phyloP scores from a whole-genome alignment of 345 rosid genomes.

The Geranium brycei region DNA sequence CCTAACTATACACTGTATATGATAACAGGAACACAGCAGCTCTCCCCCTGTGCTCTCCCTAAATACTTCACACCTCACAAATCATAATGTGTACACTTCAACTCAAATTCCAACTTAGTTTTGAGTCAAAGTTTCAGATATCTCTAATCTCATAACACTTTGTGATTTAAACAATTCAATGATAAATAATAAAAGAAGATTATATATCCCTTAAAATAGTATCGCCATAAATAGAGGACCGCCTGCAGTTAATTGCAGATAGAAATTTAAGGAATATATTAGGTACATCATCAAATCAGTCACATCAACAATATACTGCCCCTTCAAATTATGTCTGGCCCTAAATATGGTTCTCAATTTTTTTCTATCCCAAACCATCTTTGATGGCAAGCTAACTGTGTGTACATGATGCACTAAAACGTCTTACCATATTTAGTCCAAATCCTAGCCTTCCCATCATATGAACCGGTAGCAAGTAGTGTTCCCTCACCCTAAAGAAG shows the following conservation, averaged over 20 bases:
- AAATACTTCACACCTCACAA: too few relatives aligned
- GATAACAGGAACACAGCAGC: background rate
- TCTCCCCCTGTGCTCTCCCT: background rate
- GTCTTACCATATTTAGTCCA: constrained; percentile 18
- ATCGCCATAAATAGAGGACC: background rate
- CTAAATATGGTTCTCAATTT: background rate
- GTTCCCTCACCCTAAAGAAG: constrained; percentile 23
- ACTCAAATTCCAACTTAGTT: background rate
- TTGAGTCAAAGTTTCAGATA: background rate
- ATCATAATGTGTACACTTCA: background rate
- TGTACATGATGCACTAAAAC: background rate
- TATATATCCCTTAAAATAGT: too few relatives aligned
- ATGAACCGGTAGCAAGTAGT: constrained; percentile 27
- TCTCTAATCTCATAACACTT: background rate
- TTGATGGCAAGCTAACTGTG: background rate
- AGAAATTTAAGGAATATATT: too few relatives aligned
- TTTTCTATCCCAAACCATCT: background rate
- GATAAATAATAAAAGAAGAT: too few relatives aligned
- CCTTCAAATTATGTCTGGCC: background rate
- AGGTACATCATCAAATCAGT: background rate
- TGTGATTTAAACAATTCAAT: background rate
- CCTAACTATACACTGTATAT: background rate
- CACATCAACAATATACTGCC: background rate
- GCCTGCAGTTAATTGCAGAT: too few relatives aligned
- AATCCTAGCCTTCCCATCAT: constrained; percentile 28